Base-by-base conservation (phyloP, 208 protist genomes). In the Borovskyia barvae region DNA sequence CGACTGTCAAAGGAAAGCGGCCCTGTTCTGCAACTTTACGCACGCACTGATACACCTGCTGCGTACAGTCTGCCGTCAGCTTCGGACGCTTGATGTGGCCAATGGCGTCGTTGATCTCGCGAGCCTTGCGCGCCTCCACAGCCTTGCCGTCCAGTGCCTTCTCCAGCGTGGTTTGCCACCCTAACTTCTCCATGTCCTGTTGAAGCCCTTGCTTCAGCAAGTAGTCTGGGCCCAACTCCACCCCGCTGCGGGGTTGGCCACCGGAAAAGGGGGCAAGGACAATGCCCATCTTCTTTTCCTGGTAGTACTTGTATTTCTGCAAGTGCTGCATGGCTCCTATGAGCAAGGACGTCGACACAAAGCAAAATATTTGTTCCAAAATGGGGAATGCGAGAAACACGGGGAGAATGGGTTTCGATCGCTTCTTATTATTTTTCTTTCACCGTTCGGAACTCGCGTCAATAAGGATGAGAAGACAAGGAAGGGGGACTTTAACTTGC, bases 211-310 rank as follows among this genome's bases (percentile, higher is more conserved):
- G 39, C 55, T 80, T 65, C 12, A 80, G 17, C 3, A 80, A 46
- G 39, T 72, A 75, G 49, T 80, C 56, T 17, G 75, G 75, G 36
- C 75, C 75, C 2, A 69, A 60, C 51, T 81, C 75, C 20, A 81
- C 75, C 11, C 75, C 75, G 47, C 58, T 72, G 63, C 60, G 70
- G 22, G 62, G 63, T 49, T 81, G 75, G 14, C 75, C 75, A 25
- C 75, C 68, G 35, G 68, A 72, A 55, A 81, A 81, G 29, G 75
- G 75, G 20, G 75, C 75, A 14, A 81, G 68, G 22, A 81, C 62
- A 43, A 81, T 66, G 37, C 68, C 57, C 56, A 67, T 61, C 17
- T 72, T 60, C 47, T 75, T 75, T 29, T 81, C 45, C 43, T 66
- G 58, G 75, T 72, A 76, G 63, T 63, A 73, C 47, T 81, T 72